Conservation (phyloP, 345 rosid species). For the Rhizophora apiculata region DNA sequence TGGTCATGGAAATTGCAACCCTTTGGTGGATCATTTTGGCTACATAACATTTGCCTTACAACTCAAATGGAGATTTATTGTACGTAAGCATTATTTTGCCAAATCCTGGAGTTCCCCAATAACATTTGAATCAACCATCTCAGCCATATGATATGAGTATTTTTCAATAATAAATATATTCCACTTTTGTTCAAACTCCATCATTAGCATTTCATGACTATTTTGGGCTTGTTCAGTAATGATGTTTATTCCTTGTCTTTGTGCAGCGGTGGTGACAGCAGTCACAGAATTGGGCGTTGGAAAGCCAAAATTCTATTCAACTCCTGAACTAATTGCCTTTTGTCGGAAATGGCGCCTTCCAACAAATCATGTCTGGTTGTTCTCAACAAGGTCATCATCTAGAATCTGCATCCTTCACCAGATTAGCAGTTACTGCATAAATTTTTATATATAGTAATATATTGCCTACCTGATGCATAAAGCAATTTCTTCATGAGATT, state of each 20-base stretch:
- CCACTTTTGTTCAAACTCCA: background rate
- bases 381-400: slow-evolving; percentile 74
- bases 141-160: no score
- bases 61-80: no score
- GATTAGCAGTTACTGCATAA: background rate
- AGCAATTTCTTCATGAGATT: no score
- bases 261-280: slow-evolving; percentile 91
- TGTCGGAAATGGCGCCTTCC: slow-evolving; percentile 91
- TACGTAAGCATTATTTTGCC: background rate
- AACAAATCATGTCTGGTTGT: slow-evolving; percentile 88
- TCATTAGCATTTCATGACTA: background rate
- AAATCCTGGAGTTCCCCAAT: background rate
- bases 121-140: background rate
- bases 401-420: slow-evolving; percentile 7
- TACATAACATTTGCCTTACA: background rate
- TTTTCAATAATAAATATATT: background rate
- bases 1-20: background rate
- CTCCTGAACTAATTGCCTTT: slow-evolving; percentile 82
- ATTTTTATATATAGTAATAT: background rate
- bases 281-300: slow-evolving; percentile 87
- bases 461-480: no score
- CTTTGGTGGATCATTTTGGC: background rate
- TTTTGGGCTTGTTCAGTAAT: background rate
- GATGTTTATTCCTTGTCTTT: slow-evolving; percentile 18
- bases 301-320: slow-evolving; percentile 89